A percentile compares a stretch with the other conserved stretches of the same genome.
Evolutionary conservation across 345 rosid species (phyloP).

Genomic region (Eutrema yunnanense): DNA sequence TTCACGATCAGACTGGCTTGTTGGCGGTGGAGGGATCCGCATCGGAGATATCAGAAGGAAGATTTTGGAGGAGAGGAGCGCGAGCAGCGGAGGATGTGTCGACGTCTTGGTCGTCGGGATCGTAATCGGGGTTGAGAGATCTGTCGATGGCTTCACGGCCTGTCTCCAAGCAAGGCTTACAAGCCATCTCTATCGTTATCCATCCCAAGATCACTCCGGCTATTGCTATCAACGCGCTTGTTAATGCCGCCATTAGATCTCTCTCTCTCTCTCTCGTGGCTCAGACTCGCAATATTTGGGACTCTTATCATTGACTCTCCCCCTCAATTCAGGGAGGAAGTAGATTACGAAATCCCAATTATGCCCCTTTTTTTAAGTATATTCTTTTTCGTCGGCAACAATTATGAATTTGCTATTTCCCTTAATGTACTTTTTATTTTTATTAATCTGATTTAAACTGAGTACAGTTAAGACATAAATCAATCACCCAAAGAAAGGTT

Average conservation of each 20-base stretch:
- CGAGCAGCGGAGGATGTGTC: slow-evolving; percentile 21
- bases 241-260: slow-evolving; percentile 52
- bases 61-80: slow-evolving; percentile 38
- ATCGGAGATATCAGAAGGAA: slow-evolving; percentile 1
- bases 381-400: slow-evolving; percentile 14
- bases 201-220: slow-evolving; percentile 70
- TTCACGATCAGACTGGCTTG: slow-evolving; percentile 32
- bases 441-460: no score
- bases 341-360: neutral
- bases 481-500: neutral
- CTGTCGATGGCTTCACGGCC: slow-evolving; percentile 80
- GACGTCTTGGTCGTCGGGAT: slow-evolving; percentile 52
- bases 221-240: slow-evolving; percentile 60
- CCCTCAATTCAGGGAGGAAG: neutral
- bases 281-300: slow-evolving; percentile 1
- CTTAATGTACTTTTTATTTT: no score
- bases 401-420: neutral
- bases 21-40: slow-evolving; percentile 21
- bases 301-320: neutral
- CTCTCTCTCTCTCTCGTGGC: slow-evolving; percentile 4
- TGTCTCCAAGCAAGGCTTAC: slow-evolving; percentile 69
- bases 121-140: slow-evolving; percentile 76
- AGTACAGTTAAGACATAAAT: no score
- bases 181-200: slow-evolving; percentile 78
- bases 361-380: slow-evolving; percentile 6